A percentile compares a stretch with the other conserved stretches of the same genome.
Conservation (phyloP, 768 basidiomycete species). For the Suillus ampliporus region DNA sequence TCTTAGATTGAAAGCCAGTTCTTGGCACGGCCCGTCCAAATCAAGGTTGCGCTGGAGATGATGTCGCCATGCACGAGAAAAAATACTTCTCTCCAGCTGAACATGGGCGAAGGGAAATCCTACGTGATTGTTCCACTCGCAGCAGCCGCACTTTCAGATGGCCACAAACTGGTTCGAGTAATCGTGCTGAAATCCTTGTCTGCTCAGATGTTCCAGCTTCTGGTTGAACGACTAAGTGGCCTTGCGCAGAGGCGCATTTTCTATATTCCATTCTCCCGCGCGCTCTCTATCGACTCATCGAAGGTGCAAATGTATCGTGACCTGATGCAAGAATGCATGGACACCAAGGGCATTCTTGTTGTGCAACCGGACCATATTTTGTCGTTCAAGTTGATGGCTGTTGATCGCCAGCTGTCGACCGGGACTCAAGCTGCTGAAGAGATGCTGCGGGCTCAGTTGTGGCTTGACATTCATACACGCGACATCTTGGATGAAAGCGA, state of each 20-base stretch:
- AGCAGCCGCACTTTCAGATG: slow-evolving; percentile 27
- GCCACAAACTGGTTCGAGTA: slow-evolving; percentile 32
- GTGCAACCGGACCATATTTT: slow-evolving; percentile 40
- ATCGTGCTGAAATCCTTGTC: slow-evolving; percentile 34
- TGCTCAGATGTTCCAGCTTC: slow-evolving; percentile 35
- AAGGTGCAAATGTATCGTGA: slow-evolving; percentile 28
- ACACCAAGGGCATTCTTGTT: slow-evolving; percentile 29
- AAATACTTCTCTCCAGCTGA: slow-evolving; percentile 33
- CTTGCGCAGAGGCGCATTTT: slow-evolving; percentile 34
- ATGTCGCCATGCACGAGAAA: slow-evolving; percentile 21
- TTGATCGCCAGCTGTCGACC: slow-evolving; percentile 26
- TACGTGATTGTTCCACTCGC: slow-evolving; percentile 37
- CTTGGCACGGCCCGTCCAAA: slow-evolving; percentile 29
- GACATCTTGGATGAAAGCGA: slow-evolving; percentile 1
- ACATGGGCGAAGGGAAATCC: slow-evolving; percentile 42
- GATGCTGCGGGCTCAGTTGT: slow-evolving; percentile 33
- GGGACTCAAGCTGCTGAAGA: slow-evolving; percentile 10
- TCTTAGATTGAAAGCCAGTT: slow-evolving; percentile 32
- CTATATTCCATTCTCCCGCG: slow-evolving; percentile 33
- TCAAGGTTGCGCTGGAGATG: slow-evolving; percentile 32
- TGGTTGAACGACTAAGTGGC: slow-evolving; percentile 27
- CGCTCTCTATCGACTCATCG: slow-evolving; percentile 19
- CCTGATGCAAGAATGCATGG: slow-evolving; percentile 23
- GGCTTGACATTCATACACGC: neutral
- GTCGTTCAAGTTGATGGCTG: slow-evolving; percentile 32